Evolutionary conservation across 257 asterid genomes (phyloP), one percentile per base, ranked within the genome.

Genomic region (Linaria vulgaris): DNA sequence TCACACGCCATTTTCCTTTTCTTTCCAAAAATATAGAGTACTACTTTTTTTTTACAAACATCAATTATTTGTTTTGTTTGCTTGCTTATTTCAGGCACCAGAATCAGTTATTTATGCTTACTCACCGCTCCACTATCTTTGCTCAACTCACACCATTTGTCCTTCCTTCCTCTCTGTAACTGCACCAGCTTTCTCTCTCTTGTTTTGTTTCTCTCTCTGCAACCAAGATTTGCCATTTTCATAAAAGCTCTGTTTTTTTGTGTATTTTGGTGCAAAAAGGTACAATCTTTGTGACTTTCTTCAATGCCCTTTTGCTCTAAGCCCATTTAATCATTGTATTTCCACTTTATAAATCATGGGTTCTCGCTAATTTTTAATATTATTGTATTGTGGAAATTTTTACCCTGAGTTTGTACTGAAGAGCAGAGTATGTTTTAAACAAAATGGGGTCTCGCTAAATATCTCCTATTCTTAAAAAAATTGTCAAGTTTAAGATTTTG

Each of bases 381-480:
- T 55, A 43, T 51, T 59, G 49, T 57, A n/a, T 56, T 67, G 61
- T 76, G 73, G 67, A 63, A 53, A 63, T 73, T 34, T 59, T 37
- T n/a, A n/a, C n/a, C 23, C 65, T 69, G 44, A 47, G 34, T 66
- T 72, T 72, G 67, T 27, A 54, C 62, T 73, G 56, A 70, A 55
- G 69, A 55, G 61, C 27, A 5, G 50, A 59, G 23, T 69, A 56
- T 25, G 54, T 30, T 54, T 59, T 56, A 19, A 47, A 3, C 16
- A 54, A n/a, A 63, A 80, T 80, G 85, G 80, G 69, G 56, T 71
- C 72, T 70, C 85, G 74, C 62, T 80, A 80, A 76, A 45, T 66
- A 16, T 53, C 53, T 48, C 17, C 13, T n/a, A n/a, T n/a, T n/a
- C n/a, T n/a, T n/a, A n/a, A n/a, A n/a, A n/a, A n/a, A n/a, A n/a